Evolutionary conservation across 2,329 filamentous ascomycete species (phyloP).

Genomic region (Alternaria sp.): DNA sequence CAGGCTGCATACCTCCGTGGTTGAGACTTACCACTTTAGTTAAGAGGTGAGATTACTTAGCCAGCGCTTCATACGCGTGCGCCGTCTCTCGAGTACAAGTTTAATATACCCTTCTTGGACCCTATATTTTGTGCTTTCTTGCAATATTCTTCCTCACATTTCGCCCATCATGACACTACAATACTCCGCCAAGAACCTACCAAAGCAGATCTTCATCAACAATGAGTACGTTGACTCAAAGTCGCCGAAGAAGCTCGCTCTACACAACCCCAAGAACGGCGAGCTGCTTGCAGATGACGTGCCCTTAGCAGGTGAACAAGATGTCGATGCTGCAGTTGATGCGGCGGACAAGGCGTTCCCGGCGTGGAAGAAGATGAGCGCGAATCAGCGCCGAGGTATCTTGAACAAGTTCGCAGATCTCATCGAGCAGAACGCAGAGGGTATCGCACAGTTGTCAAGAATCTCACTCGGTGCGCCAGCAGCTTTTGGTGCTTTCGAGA

Average conservation of each 20-base stretch:
- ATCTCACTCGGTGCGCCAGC: constrained; percentile 57
- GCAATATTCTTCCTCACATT: neutral
- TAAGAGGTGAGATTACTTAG: constrained; percentile 6
- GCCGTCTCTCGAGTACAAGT: neutral
- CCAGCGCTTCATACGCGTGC: neutral
- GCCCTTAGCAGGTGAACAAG: constrained; percentile 51
- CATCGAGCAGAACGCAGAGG: constrained; percentile 31
- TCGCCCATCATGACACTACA: constrained; percentile 35
- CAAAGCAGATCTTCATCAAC: constrained; percentile 50
- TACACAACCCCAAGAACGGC: constrained; percentile 59
- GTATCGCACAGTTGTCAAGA: constrained; percentile 46
- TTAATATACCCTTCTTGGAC: constrained; percentile 19
- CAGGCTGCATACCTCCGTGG: constrained; percentile 1
- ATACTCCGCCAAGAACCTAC: constrained; percentile 46
- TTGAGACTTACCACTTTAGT: constrained; percentile 13
- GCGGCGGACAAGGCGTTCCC: constrained; percentile 59
- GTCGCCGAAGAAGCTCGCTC: constrained; percentile 54
- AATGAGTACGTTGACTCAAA: constrained; percentile 48
- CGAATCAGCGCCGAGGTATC: constrained; percentile 36
- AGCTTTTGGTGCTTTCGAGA: constrained; percentile 55
- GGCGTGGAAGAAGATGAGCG: constrained; percentile 46
- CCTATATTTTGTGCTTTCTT: neutral
- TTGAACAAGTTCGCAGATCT: constrained; percentile 44
- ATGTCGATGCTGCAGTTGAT: constrained; percentile 57
- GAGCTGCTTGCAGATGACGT: constrained; percentile 59